phyloP scores from a whole-genome alignment of 805 yeast species.

The Myxozyma neglecta region DNA sequence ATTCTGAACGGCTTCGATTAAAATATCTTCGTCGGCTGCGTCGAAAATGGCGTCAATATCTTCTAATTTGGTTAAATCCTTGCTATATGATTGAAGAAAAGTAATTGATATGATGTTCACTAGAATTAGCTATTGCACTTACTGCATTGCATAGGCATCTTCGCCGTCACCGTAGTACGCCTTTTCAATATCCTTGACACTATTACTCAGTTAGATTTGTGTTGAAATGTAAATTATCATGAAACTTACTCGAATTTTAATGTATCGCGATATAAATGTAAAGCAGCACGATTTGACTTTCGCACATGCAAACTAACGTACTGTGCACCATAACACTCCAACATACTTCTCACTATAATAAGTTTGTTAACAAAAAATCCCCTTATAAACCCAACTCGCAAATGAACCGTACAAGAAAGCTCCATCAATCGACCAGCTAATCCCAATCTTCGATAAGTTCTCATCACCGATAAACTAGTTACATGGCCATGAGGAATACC shows the following conservation, averaged over 20 bases:
- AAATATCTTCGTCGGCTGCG: conserved; percentile 16
- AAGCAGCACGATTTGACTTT: conserved; percentile 89
- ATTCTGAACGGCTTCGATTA: conserved; percentile 28
- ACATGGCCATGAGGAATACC: conserved; percentile 86
- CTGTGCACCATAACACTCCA: conserved; percentile 77
- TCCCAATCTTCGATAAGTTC: conserved; percentile 94
- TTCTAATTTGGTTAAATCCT: conserved; percentile 16
- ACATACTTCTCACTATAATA: conserved; percentile 60
- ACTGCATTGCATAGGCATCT: conserved; percentile 95
- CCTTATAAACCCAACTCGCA: neutral
- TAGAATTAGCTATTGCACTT: conserved; percentile 39
- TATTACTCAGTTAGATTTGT: conserved; percentile 1
- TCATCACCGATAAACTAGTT: conserved; percentile 90
- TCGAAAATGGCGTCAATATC: conserved; percentile 22
- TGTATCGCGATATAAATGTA: conserved; percentile 85
- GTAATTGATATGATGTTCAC: neutral
- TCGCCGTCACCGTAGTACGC: conserved; percentile 97
- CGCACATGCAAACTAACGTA: conserved; percentile 91
- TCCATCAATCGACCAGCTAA: conserved; percentile 89
- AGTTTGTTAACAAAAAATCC: neutral
- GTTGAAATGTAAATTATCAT: neutral
- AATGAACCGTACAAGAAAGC: conserved; percentile 51
- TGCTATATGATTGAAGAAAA: conserved; percentile 5
- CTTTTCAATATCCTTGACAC: conserved; percentile 74
- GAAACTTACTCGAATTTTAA: conserved; percentile 59